Base-by-base conservation (phyloP, 2,329 filamentous ascomycete genomes). In the Magnaporthiopsis rhizophila region DNA sequence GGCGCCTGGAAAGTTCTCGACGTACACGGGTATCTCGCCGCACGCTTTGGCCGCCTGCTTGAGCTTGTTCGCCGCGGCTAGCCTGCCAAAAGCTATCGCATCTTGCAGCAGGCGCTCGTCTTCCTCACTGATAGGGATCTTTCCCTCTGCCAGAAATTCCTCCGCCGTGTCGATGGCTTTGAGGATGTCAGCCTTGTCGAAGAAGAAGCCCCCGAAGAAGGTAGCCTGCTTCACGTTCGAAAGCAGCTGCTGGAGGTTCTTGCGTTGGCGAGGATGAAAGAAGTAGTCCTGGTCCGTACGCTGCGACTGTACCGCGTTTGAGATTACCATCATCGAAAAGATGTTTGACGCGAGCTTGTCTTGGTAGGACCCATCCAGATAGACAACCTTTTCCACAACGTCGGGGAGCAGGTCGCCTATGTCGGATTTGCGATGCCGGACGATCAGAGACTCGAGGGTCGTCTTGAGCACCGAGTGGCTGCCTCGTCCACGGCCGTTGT, bases 231-330 rank as follows among this genome's bases (percentile, higher is more conserved):
- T 86, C 59, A 97, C 75, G 71, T 97, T 97, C 64, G 82, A 83
- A 5, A 96, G 88, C 2, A 96, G 78, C 63, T 85, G 80, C 32
- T 87, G 77, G 15, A 96, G 78, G 56, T 83, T 81, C 67, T 86
- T 88, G 36, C 84, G 79, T 69, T 93, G 93, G 15, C 83, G 86
- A 0, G 85, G 83, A 69, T 97, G 90, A 69, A 97, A 97, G 67
- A 98, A 89, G 72, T 97, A 97, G 72, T 97, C 93, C 64, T 85
- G 80, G 69, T 94, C 94, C 0, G 84, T 86, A 13, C 93, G 82
- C 71, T 97, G 91, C 6, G 92, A 97, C 30, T 93, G 93, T 0
- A 98, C 87, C 0, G 92, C 87, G 72, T 98, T 98, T 68, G 91
- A 88, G 2, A 90, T 88, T 60, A 97, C 85, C 72, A 91, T 87